phyloP scores from a whole-genome alignment of 1,284 basidiomycete genomes.

The Cerrena zonata region DNA sequence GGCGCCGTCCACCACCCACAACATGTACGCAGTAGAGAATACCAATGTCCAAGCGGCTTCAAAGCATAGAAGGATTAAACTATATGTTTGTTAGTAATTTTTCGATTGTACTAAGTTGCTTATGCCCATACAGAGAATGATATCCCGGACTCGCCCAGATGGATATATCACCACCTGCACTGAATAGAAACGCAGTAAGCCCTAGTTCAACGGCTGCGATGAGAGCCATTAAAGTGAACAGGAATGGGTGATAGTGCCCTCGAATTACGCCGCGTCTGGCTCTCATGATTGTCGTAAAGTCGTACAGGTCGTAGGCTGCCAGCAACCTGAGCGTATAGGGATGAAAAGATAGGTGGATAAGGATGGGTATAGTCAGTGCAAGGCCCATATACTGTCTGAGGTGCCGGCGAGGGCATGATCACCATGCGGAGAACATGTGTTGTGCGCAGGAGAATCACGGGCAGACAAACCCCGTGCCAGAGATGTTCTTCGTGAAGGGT shows the following conservation, averaged over 20 bases:
- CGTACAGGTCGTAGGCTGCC: background rate
- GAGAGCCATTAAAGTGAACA: slow-evolving; percentile 64
- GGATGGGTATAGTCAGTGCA: background rate
- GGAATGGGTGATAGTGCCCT: slow-evolving; percentile 59
- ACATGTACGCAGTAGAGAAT: slow-evolving; percentile 60
- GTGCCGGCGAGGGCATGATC: background rate
- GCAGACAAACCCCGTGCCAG: no score
- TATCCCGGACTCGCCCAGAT: slow-evolving; percentile 59
- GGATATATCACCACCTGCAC: slow-evolving; percentile 51
- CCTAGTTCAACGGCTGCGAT: slow-evolving; percentile 65
- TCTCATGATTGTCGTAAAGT: slow-evolving; percentile 6
- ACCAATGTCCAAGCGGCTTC: slow-evolving; percentile 65
- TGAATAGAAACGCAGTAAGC: slow-evolving; percentile 64
- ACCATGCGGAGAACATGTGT: slow-evolving; percentile 4
- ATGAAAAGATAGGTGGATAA: background rate
- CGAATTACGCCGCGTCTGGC: slow-evolving; percentile 27
- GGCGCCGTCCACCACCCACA: slow-evolving; percentile 63
- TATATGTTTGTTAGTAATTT: slow-evolving; percentile 13
- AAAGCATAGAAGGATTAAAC: slow-evolving; percentile 58
- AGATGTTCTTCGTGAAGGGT: no score
- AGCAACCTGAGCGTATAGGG: background rate
- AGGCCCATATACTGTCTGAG: background rate
- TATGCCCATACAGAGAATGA: slow-evolving; percentile 62
- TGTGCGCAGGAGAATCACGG: no score
- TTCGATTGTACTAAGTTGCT: slow-evolving; percentile 22